Percentiles rank a stretch among this genome's conserved stretches.
These are phyloP conservation scores for Termitomyces eurrhizus DNA, from an alignment of 768 basidiomycete genomes.

Conservation along the genomic window DNA sequence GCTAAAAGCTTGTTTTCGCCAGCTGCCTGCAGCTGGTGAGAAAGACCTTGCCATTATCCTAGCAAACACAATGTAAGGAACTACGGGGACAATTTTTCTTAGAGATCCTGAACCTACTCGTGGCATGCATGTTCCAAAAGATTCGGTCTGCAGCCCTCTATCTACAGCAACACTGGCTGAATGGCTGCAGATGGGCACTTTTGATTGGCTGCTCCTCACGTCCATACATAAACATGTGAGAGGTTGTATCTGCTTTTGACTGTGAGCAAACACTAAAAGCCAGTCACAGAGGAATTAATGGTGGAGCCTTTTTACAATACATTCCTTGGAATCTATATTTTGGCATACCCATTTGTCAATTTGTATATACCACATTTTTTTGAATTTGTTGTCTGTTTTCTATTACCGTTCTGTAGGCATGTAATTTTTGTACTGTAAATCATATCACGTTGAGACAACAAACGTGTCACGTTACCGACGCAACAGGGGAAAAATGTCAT, in stretches of 20 bases:
- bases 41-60: slow-evolving; percentile 78
- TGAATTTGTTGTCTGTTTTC: not conserved
- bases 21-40: slow-evolving; percentile 82
- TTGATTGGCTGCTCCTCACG: not conserved
- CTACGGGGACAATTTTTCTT: not conserved
- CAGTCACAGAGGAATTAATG: not conserved
- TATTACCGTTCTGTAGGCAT: no score
- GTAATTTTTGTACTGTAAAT: no score
- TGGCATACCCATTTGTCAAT: slow-evolving; percentile 8
- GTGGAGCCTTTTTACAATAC: not conserved
- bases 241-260: not conserved
- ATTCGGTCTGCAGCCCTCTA: not conserved
- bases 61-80: slow-evolving; percentile 13
- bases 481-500: slow-evolving; percentile 8
- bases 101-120: not conserved
- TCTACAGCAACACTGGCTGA: not conserved
- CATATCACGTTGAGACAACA: no score
- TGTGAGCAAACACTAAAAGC: not conserved
- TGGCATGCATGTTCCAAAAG: not conserved
- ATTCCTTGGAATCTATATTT: not conserved
- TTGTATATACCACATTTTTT: slow-evolving; percentile 8
- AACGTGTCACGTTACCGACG: slow-evolving; percentile 1
- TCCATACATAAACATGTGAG: not conserved
- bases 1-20: slow-evolving; percentile 83
- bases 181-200: slow-evolving; percentile 1